Evolutionary conservation across 2,329 filamentous ascomycete genomes (phyloP).

Genomic region (Hypoxylon sp.): DNA sequence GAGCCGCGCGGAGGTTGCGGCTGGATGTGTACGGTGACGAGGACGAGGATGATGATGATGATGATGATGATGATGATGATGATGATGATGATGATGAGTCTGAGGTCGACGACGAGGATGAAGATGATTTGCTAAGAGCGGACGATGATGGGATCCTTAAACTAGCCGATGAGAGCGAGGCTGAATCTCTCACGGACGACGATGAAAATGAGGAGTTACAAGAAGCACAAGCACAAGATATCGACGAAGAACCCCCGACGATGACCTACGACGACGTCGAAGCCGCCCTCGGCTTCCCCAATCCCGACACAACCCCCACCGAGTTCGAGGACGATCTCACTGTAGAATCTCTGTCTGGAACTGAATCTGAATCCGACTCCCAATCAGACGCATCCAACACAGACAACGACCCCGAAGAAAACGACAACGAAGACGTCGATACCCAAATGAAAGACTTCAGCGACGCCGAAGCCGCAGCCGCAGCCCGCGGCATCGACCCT

Average conservation of each 20-base stretch:
- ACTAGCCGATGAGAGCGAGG: slow-evolving; percentile 38
- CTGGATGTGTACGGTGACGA: slow-evolving; percentile 57
- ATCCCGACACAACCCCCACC: not conserved
- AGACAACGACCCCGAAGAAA: not conserved
- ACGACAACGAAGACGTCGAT: slow-evolving; percentile 3
- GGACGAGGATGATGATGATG: slow-evolving; percentile 28
- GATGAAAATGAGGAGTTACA: slow-evolving; percentile 18
- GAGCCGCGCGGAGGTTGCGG: slow-evolving; percentile 58
- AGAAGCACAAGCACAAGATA: not conserved
- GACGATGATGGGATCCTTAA: too few relatives aligned
- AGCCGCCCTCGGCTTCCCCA: slow-evolving; percentile 45
- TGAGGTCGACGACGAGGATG: slow-evolving; percentile 40
- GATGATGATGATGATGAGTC: slow-evolving; percentile 31
- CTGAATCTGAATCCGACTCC: slow-evolving; percentile 43
- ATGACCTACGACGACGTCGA: slow-evolving; percentile 58
- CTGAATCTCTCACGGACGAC: slow-evolving; percentile 20
- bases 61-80: slow-evolving; percentile 48
- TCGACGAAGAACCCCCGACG: slow-evolving; percentile 40
- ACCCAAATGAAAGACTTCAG: slow-evolving; percentile 5
- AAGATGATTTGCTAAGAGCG: too few relatives aligned
- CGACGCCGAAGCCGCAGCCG: slow-evolving; percentile 14
- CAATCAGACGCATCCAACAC: slow-evolving; percentile 30
- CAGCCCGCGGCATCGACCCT: too few relatives aligned
- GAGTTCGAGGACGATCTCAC: slow-evolving; percentile 1
- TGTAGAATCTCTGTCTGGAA: not conserved